Base-by-base conservation (phyloP, 2,329 filamentous ascomycete genomes). In the Paecilomyces sp. region DNA sequence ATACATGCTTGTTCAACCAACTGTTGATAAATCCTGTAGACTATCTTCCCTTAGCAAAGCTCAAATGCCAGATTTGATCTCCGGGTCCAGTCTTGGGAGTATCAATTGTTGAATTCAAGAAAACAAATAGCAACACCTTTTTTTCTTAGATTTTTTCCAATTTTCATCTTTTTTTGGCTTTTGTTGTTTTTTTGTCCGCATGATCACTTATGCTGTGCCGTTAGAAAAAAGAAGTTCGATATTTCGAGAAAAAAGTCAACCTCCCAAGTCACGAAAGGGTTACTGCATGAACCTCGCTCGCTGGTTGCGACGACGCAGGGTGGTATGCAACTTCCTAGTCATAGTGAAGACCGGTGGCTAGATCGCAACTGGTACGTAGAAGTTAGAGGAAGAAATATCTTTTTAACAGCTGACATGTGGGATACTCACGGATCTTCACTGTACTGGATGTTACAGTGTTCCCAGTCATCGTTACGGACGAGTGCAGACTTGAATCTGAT, bases 371-470 rank as follows among this genome's bases (percentile, higher is more conserved):
- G 51, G 18, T 15, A 25, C 51, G n/a, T 15, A 15, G 5, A 53
- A 24, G 22, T 53, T 5, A 53, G 22, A 47, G 13, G 3, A 3
- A 18, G 2, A 47, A n/a, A 8, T 28, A 28, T 28, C 25, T 28
- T 7, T 47, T 25, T n/a, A 53, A 24, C 18, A 25, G 22, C 25
- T 18, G 50, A 25, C 24, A 53, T 53, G n/a, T 53, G 11, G 25
- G 9, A 30, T 30, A 67, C 69, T 66, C 60, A 71, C 70, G 80
- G 80, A 63, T 83, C 80, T 31, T 70, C 58, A 2, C 69, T 74
- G 61, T 75, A 80, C 18, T 67, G 63, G 57, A 81, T 71, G 22
- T 71, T 76, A 67, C 78, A 80, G 18, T 74, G 72, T 62, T 81
- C 77, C 76, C 77, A 82, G 2, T 79, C 74, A n/a, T 67, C 62